Base-by-base conservation (phyloP, 2,329 filamentous ascomycete species). In the Neonectria neomacrospora region DNA sequence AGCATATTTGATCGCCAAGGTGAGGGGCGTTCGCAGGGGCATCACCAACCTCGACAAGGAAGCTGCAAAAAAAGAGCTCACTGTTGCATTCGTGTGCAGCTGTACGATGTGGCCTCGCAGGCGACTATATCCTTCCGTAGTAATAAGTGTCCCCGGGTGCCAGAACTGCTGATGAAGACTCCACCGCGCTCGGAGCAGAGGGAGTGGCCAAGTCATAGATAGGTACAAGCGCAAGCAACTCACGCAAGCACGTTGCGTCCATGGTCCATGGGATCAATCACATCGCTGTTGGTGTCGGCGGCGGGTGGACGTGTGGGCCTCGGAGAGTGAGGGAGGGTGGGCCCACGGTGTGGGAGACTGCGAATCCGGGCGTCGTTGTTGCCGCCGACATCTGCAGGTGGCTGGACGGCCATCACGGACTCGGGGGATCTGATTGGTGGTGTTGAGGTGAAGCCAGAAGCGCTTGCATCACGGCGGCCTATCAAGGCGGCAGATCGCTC, bases 321-420 rank as follows among this genome's bases (percentile, higher is more conserved):
- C 8, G 9, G 47, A 50, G 23, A n/a, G n/a, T n/a, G n/a, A n/a
- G 28, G 10, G 30, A 58, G 44, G 57, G 58, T 64, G 60, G 63
- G 58, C 51, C 56, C 54, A 20, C 39, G 39, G 37, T 37, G 32
- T 23, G 56, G 52, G 47, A 59, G 53, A 51, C 64, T 51, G 70
- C 76, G 74, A 78, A 78, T 77, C 74, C 71, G 52, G 66, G 61
- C 30, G 65, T 69, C 59, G 68, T 70, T 74, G 73, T 84, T 83
- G 77, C 82, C 82, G 82, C 82, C 81, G 76, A 74, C 65, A 69
- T 67, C 74, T 81, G 80, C 78, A 79, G 71, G 71, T 76, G 76
- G 76, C 76, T 76, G 76, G 68, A 67, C 54, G 67, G 72, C 74
- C 73, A 77, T 82, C 81, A 83, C 81, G 70, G 66, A 61, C 57